Evolutionary conservation across 768 basidiomycete genomes (phyloP), one percentile per base, ranked within the genome.

Genomic region (Lactifluus piperatus): DNA sequence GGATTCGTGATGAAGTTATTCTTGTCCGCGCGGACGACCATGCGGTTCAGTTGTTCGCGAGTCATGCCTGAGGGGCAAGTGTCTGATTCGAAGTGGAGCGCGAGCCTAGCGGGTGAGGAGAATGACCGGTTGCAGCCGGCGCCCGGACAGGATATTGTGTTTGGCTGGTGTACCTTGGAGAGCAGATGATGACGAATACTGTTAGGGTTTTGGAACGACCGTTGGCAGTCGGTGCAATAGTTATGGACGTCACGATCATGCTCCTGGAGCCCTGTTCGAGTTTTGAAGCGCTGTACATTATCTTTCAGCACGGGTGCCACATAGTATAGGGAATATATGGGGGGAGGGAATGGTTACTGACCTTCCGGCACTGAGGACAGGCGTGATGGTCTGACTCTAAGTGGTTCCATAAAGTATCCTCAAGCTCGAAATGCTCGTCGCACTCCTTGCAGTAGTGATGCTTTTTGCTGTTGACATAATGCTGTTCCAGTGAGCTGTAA

Each of bases 81-180:
- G 1, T 85, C 85, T 10, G 75, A 72, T 65, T 88, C 87, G 67
- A 86, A 75, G 68, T 89, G 86, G 30, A 79, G 76, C 34, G 81
- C 65, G 1, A 39, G 37, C 4, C 16, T 39, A 7, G 27, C 76
- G 44, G 64, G 71, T 20, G 78, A 80, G 52, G 82, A 68, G 69
- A 87, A 88, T 1, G 55, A 63, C 22, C 62, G 62, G 1, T 57
- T 69, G 65, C 87, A 88, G 36, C 75, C 74, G 5, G 20, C 58
- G 56, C 75, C 72, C 0, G 72, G 70, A 66, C 77, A 71, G 61
- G 70, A 39, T 71, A 69, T 60, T 58, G 67, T 68, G 56, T 69
- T 74, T 3, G 75, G 69, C 8, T 69, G 68, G 67, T 87, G 86
- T 10, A 70, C 44, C 30, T 78, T 74, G 0, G 86, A 86, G 14